Conservation (phyloP, 2,329 filamentous ascomycete genomes). For the Calonectria pseudoreteaudii region DNA sequence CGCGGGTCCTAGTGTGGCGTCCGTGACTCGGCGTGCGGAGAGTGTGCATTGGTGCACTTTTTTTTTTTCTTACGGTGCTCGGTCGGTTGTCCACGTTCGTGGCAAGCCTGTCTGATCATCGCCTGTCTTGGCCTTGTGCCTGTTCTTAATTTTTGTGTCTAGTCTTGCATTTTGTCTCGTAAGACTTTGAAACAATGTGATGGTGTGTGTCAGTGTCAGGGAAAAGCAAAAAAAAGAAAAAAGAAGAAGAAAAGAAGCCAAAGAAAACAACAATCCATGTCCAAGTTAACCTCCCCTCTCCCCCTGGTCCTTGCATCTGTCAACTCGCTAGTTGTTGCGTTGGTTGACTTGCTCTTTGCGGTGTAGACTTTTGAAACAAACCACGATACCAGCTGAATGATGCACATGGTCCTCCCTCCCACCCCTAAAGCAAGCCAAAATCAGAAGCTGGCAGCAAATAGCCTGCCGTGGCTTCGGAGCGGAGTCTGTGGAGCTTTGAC, state of each 20-base stretch:
- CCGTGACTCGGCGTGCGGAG: constrained; percentile 4
- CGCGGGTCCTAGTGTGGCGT: constrained; percentile 29
- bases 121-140: background rate
- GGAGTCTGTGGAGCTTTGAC: constrained; percentile 3
- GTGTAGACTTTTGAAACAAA: constrained; percentile 2
- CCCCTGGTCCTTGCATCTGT: background rate
- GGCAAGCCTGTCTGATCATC: constrained; percentile 1
- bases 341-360: background rate
- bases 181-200: background rate
- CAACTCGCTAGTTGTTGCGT: background rate
- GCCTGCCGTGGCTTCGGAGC: background rate
- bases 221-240: background rate
- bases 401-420: background rate
- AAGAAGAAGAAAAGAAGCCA: background rate
- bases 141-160: background rate
- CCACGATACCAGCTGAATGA: background rate
- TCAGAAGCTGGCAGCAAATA: background rate
- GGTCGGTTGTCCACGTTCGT: background rate
- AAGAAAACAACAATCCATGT: background rate
- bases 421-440: background rate
- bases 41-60: constrained; percentile 1
- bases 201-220: background rate
- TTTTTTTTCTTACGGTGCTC: background rate
- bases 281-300: background rate
- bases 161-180: background rate